These are phyloP conservation scores for Iodosphaeria phyllophila DNA, from an alignment of 2,329 filamentous ascomycete species.

Conservation along the genomic window DNA sequence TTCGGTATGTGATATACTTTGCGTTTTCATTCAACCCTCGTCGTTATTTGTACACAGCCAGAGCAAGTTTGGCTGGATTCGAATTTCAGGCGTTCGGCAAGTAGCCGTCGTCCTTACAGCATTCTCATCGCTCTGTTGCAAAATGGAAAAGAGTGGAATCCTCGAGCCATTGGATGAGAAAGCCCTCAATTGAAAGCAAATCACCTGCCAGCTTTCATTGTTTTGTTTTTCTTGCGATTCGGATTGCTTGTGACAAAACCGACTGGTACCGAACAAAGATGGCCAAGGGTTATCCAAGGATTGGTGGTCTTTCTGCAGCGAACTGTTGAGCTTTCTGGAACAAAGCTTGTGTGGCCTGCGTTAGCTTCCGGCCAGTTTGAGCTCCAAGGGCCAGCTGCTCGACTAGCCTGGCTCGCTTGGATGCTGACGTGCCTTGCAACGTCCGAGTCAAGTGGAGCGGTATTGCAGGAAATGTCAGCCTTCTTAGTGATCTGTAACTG, in stretches of 20 bases:
- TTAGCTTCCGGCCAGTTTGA: slow-evolving; percentile 6
- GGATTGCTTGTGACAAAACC: slow-evolving; percentile 21
- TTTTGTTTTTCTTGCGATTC: background rate
- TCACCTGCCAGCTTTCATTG: too few species aligned
- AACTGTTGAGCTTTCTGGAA: slow-evolving; percentile 21
- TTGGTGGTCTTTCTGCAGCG: slow-evolving; percentile 31
- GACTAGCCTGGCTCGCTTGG: slow-evolving; percentile 5
- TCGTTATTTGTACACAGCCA: too few species aligned
- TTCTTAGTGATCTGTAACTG: slow-evolving; percentile 7
- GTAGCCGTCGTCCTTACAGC: too few species aligned
- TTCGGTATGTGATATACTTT: slow-evolving; percentile 18
- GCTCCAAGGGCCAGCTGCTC: slow-evolving; percentile 5
- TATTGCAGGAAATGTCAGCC: slow-evolving; percentile 5
- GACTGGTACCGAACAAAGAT: slow-evolving; percentile 22
- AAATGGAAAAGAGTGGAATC: too few species aligned
- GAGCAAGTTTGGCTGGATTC: too few species aligned
- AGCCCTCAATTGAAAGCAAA: too few species aligned
- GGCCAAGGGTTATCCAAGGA: slow-evolving; percentile 26
- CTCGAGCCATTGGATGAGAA: too few species aligned
- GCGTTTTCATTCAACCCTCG: too few species aligned
- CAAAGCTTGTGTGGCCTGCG: slow-evolving; percentile 13
- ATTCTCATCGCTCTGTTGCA: too few species aligned
- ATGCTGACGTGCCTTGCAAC: slow-evolving; percentile 10
- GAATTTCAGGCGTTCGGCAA: too few species aligned
- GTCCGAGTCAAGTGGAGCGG: slow-evolving; percentile 8